Percentiles rank a stretch among this genome's conserved stretches.
Conservation (phyloP, 805 yeast species). For the Zygosaccharomyces lentus region DNA sequence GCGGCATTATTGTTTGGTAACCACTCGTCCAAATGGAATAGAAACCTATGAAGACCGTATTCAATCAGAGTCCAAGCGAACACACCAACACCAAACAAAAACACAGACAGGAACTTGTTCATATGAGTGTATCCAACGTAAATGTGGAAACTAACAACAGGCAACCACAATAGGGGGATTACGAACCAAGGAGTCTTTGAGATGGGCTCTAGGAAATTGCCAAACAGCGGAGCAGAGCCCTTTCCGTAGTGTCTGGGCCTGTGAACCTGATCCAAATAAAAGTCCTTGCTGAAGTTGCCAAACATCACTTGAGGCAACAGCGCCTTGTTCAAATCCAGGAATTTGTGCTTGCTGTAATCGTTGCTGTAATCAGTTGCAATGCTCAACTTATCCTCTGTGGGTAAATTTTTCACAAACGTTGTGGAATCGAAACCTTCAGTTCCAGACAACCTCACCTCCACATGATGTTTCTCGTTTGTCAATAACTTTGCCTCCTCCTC, state of each 20-base stretch:
- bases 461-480: slow-evolving; percentile 54
- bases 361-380: slow-evolving; percentile 71
- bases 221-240: slow-evolving; percentile 94
- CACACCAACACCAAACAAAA: slow-evolving; percentile 73
- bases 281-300: slow-evolving; percentile 75
- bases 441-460: slow-evolving; percentile 51
- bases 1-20: slow-evolving; percentile 77
- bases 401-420: slow-evolving; percentile 54
- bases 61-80: slow-evolving; percentile 92
- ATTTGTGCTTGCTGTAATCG: slow-evolving; percentile 75
- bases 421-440: slow-evolving; percentile 45
- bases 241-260: slow-evolving; percentile 97
- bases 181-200: slow-evolving; percentile 94
- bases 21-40: slow-evolving; percentile 86
- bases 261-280: slow-evolving; percentile 93
- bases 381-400: slow-evolving; percentile 66
- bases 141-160: slow-evolving; percentile 63
- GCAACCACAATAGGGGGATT: slow-evolving; percentile 84
- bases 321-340: slow-evolving; percentile 81
- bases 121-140: slow-evolving; percentile 53
- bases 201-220: slow-evolving; percentile 89
- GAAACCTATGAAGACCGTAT: slow-evolving; percentile 80
- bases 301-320: slow-evolving; percentile 73
- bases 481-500: slow-evolving; percentile 72
- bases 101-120: slow-evolving; percentile 42